These are phyloP conservation scores for Zizania palustris DNA, from an alignment of 202 grass and related monocot genomes.

Conservation along the genomic window DNA sequence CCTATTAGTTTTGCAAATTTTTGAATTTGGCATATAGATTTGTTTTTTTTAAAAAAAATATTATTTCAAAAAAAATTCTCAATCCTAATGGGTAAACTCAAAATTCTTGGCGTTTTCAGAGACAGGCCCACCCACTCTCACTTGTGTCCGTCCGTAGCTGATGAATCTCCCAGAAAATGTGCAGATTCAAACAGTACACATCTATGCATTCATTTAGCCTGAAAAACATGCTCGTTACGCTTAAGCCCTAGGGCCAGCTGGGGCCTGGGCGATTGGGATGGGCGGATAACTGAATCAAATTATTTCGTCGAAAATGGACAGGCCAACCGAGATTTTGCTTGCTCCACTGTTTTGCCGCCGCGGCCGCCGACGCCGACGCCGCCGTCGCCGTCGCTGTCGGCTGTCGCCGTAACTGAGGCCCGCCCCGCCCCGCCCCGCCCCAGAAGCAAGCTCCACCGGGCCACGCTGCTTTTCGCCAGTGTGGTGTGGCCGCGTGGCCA, in stretches of 20 bases:
- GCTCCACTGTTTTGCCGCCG: background rate
- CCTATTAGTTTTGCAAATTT: too few species aligned
- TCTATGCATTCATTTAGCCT: background rate
- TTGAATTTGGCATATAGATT: too few species aligned
- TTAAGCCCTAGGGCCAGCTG: background rate
- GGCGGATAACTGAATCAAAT: background rate
- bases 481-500: background rate
- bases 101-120: too few species aligned
- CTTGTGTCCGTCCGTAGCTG: too few species aligned
- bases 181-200: background rate
- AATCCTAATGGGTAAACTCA: too few species aligned
- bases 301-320: background rate
- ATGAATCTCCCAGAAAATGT: background rate
- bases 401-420: background rate
- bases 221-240: background rate
- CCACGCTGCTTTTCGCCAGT: background rate
- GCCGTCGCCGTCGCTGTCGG: background rate
- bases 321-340: background rate
- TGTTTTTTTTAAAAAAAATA: too few species aligned
- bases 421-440: background rate
- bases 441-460: background rate
- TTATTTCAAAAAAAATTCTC: too few species aligned
- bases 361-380: too few species aligned
- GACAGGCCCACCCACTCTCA: too few species aligned
- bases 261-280: background rate